A percentile compares a stretch with the other conserved stretches of the same genome.
phyloP scores from a whole-genome alignment of 441 rosid species.

The Biscutella laevigata region DNA sequence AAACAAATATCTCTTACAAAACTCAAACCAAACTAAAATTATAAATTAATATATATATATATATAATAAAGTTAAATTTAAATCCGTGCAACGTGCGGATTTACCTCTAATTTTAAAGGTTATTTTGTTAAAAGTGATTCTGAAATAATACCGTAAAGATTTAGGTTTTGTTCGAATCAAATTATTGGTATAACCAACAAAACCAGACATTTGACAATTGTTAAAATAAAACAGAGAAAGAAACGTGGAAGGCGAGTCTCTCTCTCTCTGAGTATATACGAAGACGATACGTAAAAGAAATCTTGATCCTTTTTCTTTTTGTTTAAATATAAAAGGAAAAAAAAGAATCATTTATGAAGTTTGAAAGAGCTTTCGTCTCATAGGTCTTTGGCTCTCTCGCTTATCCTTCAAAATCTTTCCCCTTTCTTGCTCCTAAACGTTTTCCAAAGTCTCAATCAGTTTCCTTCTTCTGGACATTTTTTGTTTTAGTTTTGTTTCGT shows the following conservation, averaged over 20 bases:
- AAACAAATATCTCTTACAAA: no score
- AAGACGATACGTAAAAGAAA: conserved; percentile 27
- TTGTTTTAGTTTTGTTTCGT: not conserved
- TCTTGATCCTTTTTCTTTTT: not conserved
- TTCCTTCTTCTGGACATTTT: conserved; percentile 10
- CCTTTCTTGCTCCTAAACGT: conserved; percentile 23
- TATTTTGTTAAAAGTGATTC: no score
- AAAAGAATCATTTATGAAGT: not conserved
- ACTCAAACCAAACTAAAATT: no score
- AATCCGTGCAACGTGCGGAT: no score
- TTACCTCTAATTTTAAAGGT: no score
- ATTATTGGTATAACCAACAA: conserved; percentile 7
- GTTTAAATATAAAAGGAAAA: not conserved
- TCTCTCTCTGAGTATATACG: conserved; percentile 14
- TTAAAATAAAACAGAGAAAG: conserved; percentile 2
- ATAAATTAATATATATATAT: no score
- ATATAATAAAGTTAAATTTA: no score
- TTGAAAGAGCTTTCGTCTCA: conserved; percentile 11
- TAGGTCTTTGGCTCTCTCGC: conserved; percentile 15
- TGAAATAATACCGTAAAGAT: no score
- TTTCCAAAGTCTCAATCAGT: conserved; percentile 20
- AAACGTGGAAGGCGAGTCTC: conserved; percentile 29
- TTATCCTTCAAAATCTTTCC: conserved; percentile 21
- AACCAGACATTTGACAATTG: not conserved
- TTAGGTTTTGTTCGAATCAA: conserved; percentile 13